Base-by-base conservation (phyloP, 2,329 filamentous ascomycete species). In the Fusarium abutilonis region DNA sequence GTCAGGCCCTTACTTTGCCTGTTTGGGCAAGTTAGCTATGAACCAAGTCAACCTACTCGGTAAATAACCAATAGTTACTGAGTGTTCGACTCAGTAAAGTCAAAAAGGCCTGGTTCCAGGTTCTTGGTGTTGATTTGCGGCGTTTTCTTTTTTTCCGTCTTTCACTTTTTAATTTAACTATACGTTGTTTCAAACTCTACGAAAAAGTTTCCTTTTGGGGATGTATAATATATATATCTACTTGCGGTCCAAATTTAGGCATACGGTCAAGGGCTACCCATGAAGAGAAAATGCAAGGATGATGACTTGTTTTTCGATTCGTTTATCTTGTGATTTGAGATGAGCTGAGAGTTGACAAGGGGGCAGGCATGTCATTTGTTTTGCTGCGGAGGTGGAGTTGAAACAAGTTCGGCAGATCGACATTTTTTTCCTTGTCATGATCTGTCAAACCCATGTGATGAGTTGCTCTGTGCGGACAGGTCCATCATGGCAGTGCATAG, bases 341-440 rank as follows among this genome's bases (percentile, higher is more conserved):
- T 38, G 9, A 21, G 35, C 15, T 19, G 46, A 39, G 23, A 26
- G 11, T 32, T 39, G 29, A 44, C 17, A 28, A 39, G 19, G 44
- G 32, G 19, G 19, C 19, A 4, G 19, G 42, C 32, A 26, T 26
- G 8, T 26, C 23, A 4, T 26, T 26, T 26, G 23, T 26, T 26
- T 26, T 26, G 8, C 8, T 26, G 23, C 40, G 41, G 41, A 34
- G 34, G 52, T 29, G 29, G 46, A 46, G 58, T 61, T 50, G 41
- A 47, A 45, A 45, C 52, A n/a, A 42, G 23, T 21, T 14, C 36
- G 60, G 60, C 55, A 63, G 60, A 63, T 64, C 55, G 60, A 63
- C 54, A 41, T 14, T 32, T 11, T 38, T 19, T n/a, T 45, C 41
- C 43, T 40, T 54, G 48, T 43, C 51, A 38, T 38, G 45, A 26